Evolutionary conservation across 371 early-diverging fungal genomes (phyloP), one percentile per base, ranked within the genome.

Genomic region (Rhizopus microsporus): DNA sequence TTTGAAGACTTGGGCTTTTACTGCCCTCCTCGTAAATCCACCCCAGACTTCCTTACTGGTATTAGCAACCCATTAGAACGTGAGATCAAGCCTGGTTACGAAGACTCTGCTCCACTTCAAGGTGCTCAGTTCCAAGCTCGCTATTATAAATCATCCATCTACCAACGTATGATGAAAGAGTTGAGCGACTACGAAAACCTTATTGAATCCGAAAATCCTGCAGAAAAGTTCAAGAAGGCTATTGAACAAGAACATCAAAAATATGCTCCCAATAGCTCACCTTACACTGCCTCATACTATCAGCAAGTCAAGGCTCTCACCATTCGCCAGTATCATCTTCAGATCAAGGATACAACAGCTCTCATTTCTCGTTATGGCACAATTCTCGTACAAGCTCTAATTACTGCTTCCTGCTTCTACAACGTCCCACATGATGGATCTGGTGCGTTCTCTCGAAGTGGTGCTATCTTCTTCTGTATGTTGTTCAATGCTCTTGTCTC

Each of bases 21-120:
- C 8, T 83, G 86, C 57, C 93, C 92, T 33, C 64, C 75, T 47
- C 86, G 90, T 63, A 88, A 89, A 68, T 90, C 88, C n/a, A 87
- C 84, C 0, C 81, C 92, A 1, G 93, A 92, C 57, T 91, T 87
- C 64, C 77, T 93, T 59, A 87, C 91, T 31, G 89, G 91, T 23
- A 57, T 87, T 12, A 88, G 86, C 51, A 72, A 86, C 59, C 63
- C 76, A 37, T 68, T 82, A 42, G 90, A 90, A 64, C 87, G 88
- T 61, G 67, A 74, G 51, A 63, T 83, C 43, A 67, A 75, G 39
- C 65, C 77, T 1, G 90, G 87, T 5, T 80, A 71, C 53, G 78
- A 84, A 46, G 72, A 69, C 30, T 62, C 65, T 44, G 74, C 80
- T 0, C 87, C 87, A 13, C 57, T 57, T 9, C 74, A 82, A 13